A percentile compares a stretch with the other conserved stretches of the same genome.
Conservation (phyloP, 179 eudicot genomes). For the Heliamphora pulchella region DNA sequence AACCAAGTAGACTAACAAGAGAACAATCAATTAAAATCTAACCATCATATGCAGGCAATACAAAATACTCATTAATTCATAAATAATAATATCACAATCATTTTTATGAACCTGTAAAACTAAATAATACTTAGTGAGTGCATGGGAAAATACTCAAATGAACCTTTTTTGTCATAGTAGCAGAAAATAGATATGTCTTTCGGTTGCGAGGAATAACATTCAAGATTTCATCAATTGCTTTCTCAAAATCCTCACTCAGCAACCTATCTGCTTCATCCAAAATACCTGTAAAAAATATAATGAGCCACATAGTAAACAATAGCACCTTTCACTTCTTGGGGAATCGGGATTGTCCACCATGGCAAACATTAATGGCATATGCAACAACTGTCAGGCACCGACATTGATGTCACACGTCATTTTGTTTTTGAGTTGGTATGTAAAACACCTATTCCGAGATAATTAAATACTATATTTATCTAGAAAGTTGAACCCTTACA, state of each 20-base stretch:
- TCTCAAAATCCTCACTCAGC: conserved; percentile 82
- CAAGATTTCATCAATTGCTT: conserved; percentile 68
- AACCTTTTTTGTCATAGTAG: conserved; percentile 97
- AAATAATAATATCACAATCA: no score
- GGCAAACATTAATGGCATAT: background rate
- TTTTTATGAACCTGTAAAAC: background rate
- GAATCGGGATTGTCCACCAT: background rate
- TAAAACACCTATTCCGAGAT: background rate
- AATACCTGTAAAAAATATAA: conserved; percentile 46
- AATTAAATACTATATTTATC: no score
- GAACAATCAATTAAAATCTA: background rate
- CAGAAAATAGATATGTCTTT: conserved; percentile 77
- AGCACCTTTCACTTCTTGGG: background rate
- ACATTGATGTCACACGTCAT: background rate
- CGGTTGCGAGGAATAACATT: conserved; percentile 67
- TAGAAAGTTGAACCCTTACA: no score
- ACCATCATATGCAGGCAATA: background rate
- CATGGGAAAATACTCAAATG: background rate
- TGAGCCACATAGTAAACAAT: background rate
- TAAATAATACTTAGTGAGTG: background rate
- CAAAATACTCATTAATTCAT: no score
- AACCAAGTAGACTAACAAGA: background rate
- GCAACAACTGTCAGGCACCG: background rate
- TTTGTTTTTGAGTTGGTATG: background rate
- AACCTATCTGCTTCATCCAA: conserved; percentile 95